Conservation (phyloP, 352 stramenopile genomes). For the Globisporangium takayamanum region DNA sequence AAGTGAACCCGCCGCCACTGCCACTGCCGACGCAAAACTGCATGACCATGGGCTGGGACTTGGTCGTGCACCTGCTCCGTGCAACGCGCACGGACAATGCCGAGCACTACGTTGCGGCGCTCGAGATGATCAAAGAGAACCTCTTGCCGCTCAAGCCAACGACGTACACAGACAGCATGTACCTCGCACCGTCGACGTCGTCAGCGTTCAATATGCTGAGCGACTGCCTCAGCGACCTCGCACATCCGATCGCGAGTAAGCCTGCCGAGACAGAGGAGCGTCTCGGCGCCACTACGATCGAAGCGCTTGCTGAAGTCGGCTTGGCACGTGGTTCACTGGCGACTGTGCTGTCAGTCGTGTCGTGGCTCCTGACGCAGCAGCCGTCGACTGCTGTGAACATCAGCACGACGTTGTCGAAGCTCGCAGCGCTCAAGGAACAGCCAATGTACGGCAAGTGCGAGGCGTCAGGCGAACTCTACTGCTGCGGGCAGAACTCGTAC, state of each 20-base stretch:
- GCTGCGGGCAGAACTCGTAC: slow-evolving; percentile 86
- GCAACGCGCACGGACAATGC: slow-evolving; percentile 61
- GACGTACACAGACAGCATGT: slow-evolving; percentile 78
- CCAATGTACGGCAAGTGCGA: slow-evolving; percentile 84
- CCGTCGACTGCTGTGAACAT: slow-evolving; percentile 42
- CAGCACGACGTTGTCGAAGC: slow-evolving; percentile 48
- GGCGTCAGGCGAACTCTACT: slow-evolving; percentile 80
- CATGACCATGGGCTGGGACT: slow-evolving; percentile 77
- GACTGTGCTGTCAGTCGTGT: slow-evolving; percentile 59
- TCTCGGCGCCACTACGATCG: slow-evolving; percentile 51
- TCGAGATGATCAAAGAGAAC: slow-evolving; percentile 73
- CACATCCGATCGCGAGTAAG: slow-evolving; percentile 12
- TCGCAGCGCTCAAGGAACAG: slow-evolving; percentile 76
- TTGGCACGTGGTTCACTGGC: slow-evolving; percentile 64
- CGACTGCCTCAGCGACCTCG: slow-evolving; percentile 56
- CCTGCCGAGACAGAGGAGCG: slow-evolving; percentile 18
- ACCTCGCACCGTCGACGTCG: slow-evolving; percentile 66
- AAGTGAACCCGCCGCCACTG: slow-evolving; percentile 60
- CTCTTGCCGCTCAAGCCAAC: slow-evolving; percentile 67
- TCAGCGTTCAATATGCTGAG: slow-evolving; percentile 69
- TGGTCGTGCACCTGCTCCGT: slow-evolving; percentile 65
- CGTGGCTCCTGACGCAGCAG: slow-evolving; percentile 64
- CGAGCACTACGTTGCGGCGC: slow-evolving; percentile 54
- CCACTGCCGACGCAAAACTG: slow-evolving; percentile 81
- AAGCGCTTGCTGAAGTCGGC: slow-evolving; percentile 70